These are phyloP conservation scores for Pueraria montana DNA, from an alignment of 306 rosid species.

Conservation along the genomic window DNA sequence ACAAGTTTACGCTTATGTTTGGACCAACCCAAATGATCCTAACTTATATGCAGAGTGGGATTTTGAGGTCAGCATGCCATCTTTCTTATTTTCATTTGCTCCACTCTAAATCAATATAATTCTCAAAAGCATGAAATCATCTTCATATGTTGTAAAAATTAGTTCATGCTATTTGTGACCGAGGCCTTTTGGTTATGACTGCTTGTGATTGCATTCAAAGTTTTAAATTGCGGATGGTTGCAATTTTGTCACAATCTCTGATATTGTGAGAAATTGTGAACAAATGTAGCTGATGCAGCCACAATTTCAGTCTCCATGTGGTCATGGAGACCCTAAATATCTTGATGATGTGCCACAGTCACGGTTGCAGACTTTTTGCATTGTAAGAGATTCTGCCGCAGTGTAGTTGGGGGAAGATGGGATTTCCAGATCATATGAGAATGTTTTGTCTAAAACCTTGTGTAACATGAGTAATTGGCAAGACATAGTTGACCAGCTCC, in stretches of 20 bases:
- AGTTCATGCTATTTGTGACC: background rate
- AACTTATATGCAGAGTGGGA: slow-evolving; percentile 85
- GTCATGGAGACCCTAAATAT: background rate
- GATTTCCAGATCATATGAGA: background rate
- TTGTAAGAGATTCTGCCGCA: background rate
- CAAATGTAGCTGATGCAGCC: background rate
- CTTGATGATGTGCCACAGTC: background rate
- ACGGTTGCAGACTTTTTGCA: background rate
- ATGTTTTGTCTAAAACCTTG: background rate
- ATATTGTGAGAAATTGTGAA: background rate
- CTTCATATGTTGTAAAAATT: slow-evolving; percentile 12
- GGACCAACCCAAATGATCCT: slow-evolving; percentile 81
- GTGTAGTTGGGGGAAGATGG: background rate
- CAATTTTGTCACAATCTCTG: background rate
- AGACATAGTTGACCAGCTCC: background rate
- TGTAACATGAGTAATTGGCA: background rate
- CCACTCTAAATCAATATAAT: background rate
- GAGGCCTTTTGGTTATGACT: background rate
- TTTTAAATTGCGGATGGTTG: background rate
- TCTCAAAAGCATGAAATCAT: slow-evolving; percentile 11
- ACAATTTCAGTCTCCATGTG: background rate
- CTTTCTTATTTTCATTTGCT: slow-evolving; percentile 23
- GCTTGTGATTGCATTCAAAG: background rate
- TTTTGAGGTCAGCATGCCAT: slow-evolving; percentile 71
- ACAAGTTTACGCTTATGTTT: slow-evolving; percentile 67